phyloP scores from a whole-genome alignment of 345 rosid genomes.

The Alliaria petiolata region DNA sequence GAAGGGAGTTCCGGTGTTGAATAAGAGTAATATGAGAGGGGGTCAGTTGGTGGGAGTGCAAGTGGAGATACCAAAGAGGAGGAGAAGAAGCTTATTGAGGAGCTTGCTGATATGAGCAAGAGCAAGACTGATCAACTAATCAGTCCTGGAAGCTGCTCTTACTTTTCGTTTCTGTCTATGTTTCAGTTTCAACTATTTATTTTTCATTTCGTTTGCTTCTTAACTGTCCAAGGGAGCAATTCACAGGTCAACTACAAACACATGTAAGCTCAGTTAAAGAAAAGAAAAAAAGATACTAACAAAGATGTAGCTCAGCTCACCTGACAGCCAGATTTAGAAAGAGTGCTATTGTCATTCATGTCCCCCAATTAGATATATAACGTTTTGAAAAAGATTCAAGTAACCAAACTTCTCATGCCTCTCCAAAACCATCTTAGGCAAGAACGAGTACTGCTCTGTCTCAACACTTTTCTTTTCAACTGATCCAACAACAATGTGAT shows the following conservation, averaged over 20 bases:
- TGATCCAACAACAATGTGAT: conserved; percentile 31
- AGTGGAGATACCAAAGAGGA: conserved; percentile 92
- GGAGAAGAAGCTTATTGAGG: conserved; percentile 78
- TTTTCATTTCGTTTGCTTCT: too few relatives aligned
- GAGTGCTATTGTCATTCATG: conserved; percentile 52
- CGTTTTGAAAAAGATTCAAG: conserved; percentile 59
- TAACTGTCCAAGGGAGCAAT: too few relatives aligned
- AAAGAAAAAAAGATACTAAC: neutral
- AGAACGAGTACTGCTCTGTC: conserved; percentile 46
- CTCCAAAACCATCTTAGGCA: conserved; percentile 72
- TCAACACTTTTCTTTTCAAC: conserved; percentile 34
- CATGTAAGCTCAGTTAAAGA: neutral
- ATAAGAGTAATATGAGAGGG: conserved; percentile 78
- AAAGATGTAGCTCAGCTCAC: conserved; percentile 29
- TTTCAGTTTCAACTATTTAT: too few relatives aligned
- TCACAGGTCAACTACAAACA: neutral
- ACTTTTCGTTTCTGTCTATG: too few relatives aligned
- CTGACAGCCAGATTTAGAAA: conserved; percentile 89
- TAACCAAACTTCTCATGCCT: conserved; percentile 75
- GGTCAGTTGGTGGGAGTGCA: conserved; percentile 94
- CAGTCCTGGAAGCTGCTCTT: too few relatives aligned
- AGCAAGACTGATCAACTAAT: too few relatives aligned
- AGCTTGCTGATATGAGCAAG: too few relatives aligned
- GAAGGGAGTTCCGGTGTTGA: conserved; percentile 84
- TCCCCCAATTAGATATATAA: conserved; percentile 61